phyloP scores from a whole-genome alignment of 2,329 filamentous ascomycete genomes.

The Didymosphaeria variabile region DNA sequence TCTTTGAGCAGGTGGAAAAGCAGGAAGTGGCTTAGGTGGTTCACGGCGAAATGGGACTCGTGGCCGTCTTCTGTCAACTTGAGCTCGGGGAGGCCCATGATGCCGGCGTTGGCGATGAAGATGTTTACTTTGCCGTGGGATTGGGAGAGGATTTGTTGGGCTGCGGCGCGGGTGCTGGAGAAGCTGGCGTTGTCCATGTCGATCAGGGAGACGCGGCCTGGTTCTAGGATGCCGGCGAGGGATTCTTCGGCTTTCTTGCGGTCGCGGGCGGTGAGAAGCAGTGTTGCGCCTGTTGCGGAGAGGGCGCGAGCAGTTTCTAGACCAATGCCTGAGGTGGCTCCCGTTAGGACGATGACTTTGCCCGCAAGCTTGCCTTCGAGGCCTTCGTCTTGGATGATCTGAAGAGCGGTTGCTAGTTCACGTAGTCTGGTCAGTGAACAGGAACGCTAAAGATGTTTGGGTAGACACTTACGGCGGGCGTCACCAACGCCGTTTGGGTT shows the following conservation, averaged over 20 bases:
- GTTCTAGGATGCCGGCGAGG: constrained; percentile 24
- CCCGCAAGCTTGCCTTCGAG: constrained; percentile 40
- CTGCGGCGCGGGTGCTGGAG: constrained; percentile 20
- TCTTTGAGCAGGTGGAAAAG: constrained; percentile 54
- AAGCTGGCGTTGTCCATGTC: constrained; percentile 27
- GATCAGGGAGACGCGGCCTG: constrained; percentile 20
- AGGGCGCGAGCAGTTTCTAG: constrained; percentile 47
- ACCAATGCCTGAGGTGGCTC: constrained; percentile 31
- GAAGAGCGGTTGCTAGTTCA: constrained; percentile 44
- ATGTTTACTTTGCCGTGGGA: constrained; percentile 25
- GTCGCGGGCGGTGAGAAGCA: constrained; percentile 56
- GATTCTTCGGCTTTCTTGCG: constrained; percentile 7
- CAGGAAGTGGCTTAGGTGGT: constrained; percentile 58
- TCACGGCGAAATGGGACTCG: constrained; percentile 52
- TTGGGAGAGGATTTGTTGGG: constrained; percentile 22
- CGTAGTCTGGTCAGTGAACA: background rate
- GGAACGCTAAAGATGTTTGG: background rate
- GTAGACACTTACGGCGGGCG: constrained; percentile 31
- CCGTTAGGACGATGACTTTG: constrained; percentile 32
- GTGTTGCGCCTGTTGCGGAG: constrained; percentile 54
- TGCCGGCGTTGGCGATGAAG: constrained; percentile 30
- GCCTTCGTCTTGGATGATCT: constrained; percentile 49
- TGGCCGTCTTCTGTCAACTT: constrained; percentile 41
- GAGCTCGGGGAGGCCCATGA: constrained; percentile 40
- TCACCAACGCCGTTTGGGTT: constrained; percentile 34